Base-by-base conservation (phyloP, 2,329 filamentous ascomycete species). In the Leptodontidium sp. region DNA sequence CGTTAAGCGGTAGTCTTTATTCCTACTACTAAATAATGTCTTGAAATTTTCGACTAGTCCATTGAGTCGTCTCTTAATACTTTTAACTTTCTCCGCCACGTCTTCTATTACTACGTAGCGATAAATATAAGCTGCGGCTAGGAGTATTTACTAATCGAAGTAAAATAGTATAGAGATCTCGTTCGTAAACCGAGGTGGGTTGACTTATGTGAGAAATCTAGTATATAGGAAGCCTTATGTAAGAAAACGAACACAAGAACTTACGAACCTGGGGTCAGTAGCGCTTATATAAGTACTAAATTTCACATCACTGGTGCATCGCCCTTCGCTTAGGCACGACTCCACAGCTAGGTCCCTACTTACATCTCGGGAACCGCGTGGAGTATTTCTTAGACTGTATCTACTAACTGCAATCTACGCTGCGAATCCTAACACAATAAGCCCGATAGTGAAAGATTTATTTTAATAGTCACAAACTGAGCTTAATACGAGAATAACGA, bases 21-120 rank as follows among this genome's bases (percentile, higher is more conserved):
- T 21, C 21, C 21, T 21, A 1, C 21, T 21, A 1, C 21, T 21
- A 1, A 21, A 21, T 21, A 21, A 21, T 21, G 21, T 21, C 21
- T 21, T 21, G 21, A 21, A 21, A 21, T 21, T 21, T 21, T 21
- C 21, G 21, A 21, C 21, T 1, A 21, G 21, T 21, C 21, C 21
- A 21, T 21, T 21, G 21, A 21, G 21, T 21, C 21, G 1, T 21
- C 1, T 21, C 21, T 21, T 1, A 21, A 21, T 21, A 21, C 21
- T 21, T 21, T 21, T 1, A 21, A 21, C 21, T 21, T 21, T 21
- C 21, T 21, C 21, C 43, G 29, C 50, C 12, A 66, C 53, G 55
- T 66, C 55, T 65, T 26, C 52, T 12, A 65, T 65, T 35, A 52
- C n/a, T 2, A 65, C 1, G 6, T 50, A 50, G 1, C 21, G 12